Conservation (phyloP, 2,329 filamentous ascomycete species). For the Chrysoporthe cubensis region DNA sequence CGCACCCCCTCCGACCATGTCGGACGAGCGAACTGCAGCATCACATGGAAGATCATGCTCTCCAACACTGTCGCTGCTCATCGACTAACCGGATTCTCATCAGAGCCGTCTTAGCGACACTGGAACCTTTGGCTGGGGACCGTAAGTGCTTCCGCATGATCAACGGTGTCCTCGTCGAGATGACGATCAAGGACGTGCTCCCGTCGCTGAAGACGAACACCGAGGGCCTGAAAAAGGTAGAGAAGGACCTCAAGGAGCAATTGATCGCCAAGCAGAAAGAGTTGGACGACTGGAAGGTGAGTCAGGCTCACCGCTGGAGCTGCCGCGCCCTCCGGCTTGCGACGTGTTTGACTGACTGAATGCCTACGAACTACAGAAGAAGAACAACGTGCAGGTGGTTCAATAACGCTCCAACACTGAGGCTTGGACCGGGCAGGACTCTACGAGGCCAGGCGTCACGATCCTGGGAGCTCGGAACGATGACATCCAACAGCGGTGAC, state of each 20-base stretch:
- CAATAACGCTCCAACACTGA: constrained; percentile 50
- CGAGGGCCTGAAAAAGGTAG: constrained; percentile 89
- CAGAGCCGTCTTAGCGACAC: constrained; percentile 91
- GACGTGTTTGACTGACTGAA: constrained; percentile 6
- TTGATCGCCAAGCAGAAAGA: constrained; percentile 95
- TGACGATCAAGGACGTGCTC: constrained; percentile 89
- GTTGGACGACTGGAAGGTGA: constrained; percentile 97
- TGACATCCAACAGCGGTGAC: background rate
- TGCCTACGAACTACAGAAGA: constrained; percentile 63
- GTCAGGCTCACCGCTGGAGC: constrained; percentile 34
- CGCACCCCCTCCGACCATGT: background rate
- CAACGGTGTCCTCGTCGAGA: constrained; percentile 93
- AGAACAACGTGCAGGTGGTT: constrained; percentile 87
- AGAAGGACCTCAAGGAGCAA: constrained; percentile 94
- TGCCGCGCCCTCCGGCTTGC: constrained; percentile 17
- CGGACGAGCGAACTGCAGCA: background rate
- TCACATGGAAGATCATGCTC: background rate
- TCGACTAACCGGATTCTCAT: constrained; percentile 23
- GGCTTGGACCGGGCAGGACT: background rate
- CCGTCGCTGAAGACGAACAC: constrained; percentile 92
- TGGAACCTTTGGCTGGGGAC: constrained; percentile 78
- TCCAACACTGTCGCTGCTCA: constrained; percentile 23
- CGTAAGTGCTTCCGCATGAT: constrained; percentile 99
- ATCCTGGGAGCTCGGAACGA: background rate
- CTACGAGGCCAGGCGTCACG: background rate